A percentile compares a stretch with the other conserved stretches of the same genome.
These are phyloP conservation scores for Tylopilus balloui DNA, from an alignment of 768 basidiomycete species.

Conservation along the genomic window DNA sequence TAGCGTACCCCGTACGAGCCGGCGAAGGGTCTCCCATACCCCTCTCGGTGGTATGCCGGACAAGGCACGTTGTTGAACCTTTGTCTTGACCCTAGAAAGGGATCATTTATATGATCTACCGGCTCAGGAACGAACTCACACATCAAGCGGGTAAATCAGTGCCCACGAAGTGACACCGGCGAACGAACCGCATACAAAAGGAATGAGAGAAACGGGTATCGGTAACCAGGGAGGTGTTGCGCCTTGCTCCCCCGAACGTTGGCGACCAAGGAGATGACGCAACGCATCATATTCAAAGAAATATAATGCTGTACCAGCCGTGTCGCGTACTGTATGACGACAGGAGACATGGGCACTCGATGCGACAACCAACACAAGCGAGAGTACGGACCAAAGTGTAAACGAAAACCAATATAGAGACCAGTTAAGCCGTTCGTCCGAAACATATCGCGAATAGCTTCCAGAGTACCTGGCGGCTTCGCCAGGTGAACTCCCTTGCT, in stretches of 20 bases:
- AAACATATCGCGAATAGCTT: slow-evolving; percentile 79
- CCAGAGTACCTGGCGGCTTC: slow-evolving; percentile 73
- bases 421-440: slow-evolving; percentile 56
- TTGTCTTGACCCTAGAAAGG: slow-evolving; percentile 75
- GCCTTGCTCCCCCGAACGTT: slow-evolving; percentile 75
- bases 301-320: slow-evolving; percentile 83
- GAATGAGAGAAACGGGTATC: slow-evolving; percentile 71
- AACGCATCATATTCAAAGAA: slow-evolving; percentile 93
- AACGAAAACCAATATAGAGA: slow-evolving; percentile 76
- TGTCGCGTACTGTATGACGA: slow-evolving; percentile 68
- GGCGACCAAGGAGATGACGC: slow-evolving; percentile 79
- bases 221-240: slow-evolving; percentile 83
- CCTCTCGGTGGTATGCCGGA: slow-evolving; percentile 73
- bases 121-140: slow-evolving; percentile 47
- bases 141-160: slow-evolving; percentile 90
- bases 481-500: slow-evolving; percentile 65
- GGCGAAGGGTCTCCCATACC: slow-evolving; percentile 65
- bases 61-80: slow-evolving; percentile 89
- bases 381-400: slow-evolving; percentile 71
- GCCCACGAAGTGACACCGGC: slow-evolving; percentile 90
- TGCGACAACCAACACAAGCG: neutral
- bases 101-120: neutral
- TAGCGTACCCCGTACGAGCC: slow-evolving; percentile 71
- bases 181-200: slow-evolving; percentile 87
- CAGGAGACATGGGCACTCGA: slow-evolving; percentile 6